Evolutionary conservation across 495 filamentous ascomycete genomes (phyloP).

Genomic region (Hypoxylon lenormandii): DNA sequence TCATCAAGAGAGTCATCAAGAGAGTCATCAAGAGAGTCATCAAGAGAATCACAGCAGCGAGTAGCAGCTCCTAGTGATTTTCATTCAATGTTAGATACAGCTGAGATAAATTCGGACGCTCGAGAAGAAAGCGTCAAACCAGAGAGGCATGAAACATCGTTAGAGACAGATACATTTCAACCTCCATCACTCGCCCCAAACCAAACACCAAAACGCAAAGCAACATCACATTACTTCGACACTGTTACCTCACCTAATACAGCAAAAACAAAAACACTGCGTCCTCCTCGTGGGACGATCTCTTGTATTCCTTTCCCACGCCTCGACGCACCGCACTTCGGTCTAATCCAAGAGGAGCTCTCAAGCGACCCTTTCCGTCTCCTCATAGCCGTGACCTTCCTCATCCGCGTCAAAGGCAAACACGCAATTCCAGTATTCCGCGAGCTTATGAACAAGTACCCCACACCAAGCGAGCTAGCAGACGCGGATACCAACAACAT

Average conservation of each 20-base stretch:
- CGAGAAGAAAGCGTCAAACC: neutral
- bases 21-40: too few relatives aligned
- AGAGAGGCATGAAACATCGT: neutral
- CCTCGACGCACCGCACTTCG: conserved; percentile 72
- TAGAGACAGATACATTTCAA: neutral
- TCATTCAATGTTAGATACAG: neutral
- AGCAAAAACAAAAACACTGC: conserved; percentile 26
- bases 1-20: neutral
- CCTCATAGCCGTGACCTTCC: conserved; percentile 80
- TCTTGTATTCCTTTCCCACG: conserved; percentile 79
- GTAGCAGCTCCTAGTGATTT: neutral
- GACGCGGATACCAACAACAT: conserved; percentile 69
- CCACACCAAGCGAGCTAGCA: conserved; percentile 74
- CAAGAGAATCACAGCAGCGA: neutral
- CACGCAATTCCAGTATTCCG: conserved; percentile 83
- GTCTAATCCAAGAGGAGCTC: conserved; percentile 85
- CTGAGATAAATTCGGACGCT: neutral
- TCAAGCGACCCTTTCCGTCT: conserved; percentile 76
- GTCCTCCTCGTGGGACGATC: conserved; percentile 61
- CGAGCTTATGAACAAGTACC: conserved; percentile 73
- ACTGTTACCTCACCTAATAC: conserved; percentile 8
- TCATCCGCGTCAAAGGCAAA: conserved; percentile 81
- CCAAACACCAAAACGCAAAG: conserved; percentile 31
- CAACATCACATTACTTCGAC: conserved; percentile 64
- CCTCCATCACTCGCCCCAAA: conserved; percentile 1